These are phyloP conservation scores for Euphorbia celastroides DNA, from an alignment of 441 rosid species.

Conservation along the genomic window DNA sequence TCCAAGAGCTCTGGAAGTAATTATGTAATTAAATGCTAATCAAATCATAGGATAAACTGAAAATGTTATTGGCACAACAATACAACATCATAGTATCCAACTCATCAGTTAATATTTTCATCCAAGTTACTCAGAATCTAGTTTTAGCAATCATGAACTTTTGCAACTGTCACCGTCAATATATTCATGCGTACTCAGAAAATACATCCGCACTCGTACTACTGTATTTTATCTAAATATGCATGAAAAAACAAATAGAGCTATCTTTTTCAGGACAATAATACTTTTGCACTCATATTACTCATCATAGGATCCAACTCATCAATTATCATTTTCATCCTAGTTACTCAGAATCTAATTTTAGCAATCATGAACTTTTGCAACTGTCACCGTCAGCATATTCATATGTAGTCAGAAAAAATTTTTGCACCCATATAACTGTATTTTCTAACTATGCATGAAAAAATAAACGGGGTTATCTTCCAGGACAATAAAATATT, in stretches of 20 bases:
- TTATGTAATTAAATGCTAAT: background rate
- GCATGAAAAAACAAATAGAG: background rate
- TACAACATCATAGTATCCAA: background rate
- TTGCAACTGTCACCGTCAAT: background rate
- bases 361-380: background rate
- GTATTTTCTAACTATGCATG: background rate
- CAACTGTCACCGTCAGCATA: background rate
- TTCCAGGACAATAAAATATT: too few species aligned
- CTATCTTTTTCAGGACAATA: too few species aligned
- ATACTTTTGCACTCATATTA: too few species aligned
- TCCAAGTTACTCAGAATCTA: background rate
- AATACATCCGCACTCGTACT: background rate
- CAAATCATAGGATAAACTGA: background rate
- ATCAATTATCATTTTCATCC: background rate
- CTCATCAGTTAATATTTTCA: background rate
- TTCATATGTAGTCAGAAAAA: background rate
- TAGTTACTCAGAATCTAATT: background rate
- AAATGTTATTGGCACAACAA: background rate
- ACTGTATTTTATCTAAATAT: background rate
- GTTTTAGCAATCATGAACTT: background rate
- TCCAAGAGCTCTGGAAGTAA: slow-evolving; percentile 59
- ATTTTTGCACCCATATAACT: background rate
- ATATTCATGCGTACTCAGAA: background rate
- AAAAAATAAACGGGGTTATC: background rate
- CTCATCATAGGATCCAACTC: background rate